Percentiles rank a stretch among this genome's conserved stretches.
phyloP scores from a whole-genome alignment of 2,329 filamentous ascomycete genomes.

The Colletotrichum chrysophilum region DNA sequence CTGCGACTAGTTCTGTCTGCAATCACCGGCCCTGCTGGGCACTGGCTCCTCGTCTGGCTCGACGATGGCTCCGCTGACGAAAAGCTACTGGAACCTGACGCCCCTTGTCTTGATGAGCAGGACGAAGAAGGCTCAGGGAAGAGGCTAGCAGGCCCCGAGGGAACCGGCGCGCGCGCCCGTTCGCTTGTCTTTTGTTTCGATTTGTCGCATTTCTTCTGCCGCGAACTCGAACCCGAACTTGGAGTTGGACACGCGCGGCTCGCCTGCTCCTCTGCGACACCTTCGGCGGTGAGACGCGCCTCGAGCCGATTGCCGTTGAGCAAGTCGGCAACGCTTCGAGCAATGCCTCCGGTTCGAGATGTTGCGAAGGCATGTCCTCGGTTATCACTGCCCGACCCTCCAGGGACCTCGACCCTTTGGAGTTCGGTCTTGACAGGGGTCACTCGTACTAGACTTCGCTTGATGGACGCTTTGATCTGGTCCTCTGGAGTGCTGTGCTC shows the following conservation, averaged over 20 bases:
- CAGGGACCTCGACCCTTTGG: neutral
- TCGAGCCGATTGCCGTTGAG: neutral
- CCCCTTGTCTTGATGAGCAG: too few relatives aligned
- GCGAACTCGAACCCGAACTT: too few relatives aligned
- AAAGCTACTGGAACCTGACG: too few relatives aligned
- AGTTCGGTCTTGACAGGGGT: neutral
- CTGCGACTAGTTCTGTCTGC: too few relatives aligned
- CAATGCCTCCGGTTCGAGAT: neutral
- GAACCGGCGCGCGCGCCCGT: too few relatives aligned
- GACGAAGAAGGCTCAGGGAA: too few relatives aligned
- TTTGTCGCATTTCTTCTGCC: too few relatives aligned
- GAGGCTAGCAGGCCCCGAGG: too few relatives aligned
- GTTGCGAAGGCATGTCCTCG: conserved; percentile 1
- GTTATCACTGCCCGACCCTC: neutral
- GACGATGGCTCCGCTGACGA: too few relatives aligned
- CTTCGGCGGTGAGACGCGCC: neutral
- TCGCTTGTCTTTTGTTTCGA: too few relatives aligned
- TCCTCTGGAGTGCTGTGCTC: neutral
- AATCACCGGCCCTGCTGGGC: too few relatives aligned
- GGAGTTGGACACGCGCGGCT: neutral
- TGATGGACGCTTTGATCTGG: neutral
- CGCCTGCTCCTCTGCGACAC: neutral
- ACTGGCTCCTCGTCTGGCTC: too few relatives aligned
- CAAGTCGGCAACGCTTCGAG: neutral
- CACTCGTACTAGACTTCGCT: neutral